phyloP scores from a whole-genome alignment of 208 protist genomes.

The Kentomonas sorsogonicus region DNA sequence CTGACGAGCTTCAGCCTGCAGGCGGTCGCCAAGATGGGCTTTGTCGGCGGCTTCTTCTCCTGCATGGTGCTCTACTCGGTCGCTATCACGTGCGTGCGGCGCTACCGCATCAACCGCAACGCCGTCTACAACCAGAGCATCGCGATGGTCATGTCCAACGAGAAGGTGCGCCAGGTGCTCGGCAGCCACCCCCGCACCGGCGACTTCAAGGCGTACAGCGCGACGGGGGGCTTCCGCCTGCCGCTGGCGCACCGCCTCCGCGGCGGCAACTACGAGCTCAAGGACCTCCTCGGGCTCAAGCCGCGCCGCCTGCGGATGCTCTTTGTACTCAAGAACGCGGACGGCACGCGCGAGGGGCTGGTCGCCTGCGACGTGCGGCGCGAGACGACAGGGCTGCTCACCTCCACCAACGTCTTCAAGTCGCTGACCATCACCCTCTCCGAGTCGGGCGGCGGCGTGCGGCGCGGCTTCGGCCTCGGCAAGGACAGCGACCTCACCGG shows the following conservation, averaged over 20 bases:
- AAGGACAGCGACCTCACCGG: no score
- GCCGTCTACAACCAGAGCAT: conserved; percentile 90
- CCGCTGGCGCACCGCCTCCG: conserved; percentile 79
- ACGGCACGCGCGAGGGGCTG: conserved; percentile 61
- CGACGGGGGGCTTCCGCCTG: conserved; percentile 73
- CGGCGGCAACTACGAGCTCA: conserved; percentile 78
- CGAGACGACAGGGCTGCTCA: conserved; percentile 64
- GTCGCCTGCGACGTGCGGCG: conserved; percentile 79
- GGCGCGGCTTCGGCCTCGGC: no score
- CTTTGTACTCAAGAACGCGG: conserved; percentile 72
- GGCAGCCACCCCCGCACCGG: conserved; percentile 76
- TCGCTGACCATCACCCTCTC: conserved; percentile 75
- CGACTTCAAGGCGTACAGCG: conserved; percentile 76
- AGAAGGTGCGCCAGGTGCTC: conserved; percentile 71
- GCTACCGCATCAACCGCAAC: conserved; percentile 70
- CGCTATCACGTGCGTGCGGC: conserved; percentile 38
- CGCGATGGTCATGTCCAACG: conserved; percentile 76
- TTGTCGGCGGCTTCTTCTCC: conserved; percentile 68
- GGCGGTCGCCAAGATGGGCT: conserved; percentile 77
- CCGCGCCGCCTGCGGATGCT: conserved; percentile 82
- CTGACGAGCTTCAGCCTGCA: conserved; percentile 69
- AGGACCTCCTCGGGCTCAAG: conserved; percentile 76
- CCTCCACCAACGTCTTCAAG: conserved; percentile 69
- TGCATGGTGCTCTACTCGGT: conserved; percentile 63
- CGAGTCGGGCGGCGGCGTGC: conserved; percentile 23